A percentile compares a stretch with the other conserved stretches of the same genome.
Evolutionary conservation across 768 basidiomycete genomes (phyloP).

Genomic region (Pleurotus giganteus): DNA sequence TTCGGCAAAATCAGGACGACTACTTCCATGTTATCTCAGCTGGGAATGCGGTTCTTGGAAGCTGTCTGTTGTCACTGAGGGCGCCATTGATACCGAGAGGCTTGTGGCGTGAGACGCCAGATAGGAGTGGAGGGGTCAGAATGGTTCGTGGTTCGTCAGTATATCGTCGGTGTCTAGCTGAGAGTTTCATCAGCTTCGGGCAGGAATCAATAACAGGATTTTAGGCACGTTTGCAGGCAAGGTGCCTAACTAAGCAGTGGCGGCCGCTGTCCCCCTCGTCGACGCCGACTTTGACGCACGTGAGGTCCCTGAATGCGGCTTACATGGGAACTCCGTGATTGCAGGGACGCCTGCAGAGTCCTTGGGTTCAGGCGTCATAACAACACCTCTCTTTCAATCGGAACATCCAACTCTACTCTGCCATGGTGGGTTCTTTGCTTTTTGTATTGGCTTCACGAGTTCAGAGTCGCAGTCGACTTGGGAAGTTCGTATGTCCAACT

Average conservation of each 20-base stretch:
- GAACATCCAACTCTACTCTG: background rate
- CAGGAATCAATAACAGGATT: no score
- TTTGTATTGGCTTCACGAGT: background rate
- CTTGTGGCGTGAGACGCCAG: background rate
- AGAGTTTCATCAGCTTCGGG: no score
- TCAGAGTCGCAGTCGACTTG: conserved; percentile 38
- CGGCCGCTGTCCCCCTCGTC: no score
- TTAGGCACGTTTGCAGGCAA: no score
- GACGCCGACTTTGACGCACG: no score
- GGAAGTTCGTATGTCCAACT: conserved; percentile 88
- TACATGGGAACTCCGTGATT: no score
- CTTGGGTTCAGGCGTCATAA: no score
- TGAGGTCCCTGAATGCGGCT: no score
- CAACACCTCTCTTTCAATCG: background rate
- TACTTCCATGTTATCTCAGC: background rate
- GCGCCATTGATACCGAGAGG: background rate
- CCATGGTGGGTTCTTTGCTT: background rate
- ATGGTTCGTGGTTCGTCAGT: background rate
- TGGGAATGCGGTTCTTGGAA: background rate
- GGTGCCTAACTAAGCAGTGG: no score
- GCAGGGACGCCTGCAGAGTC: no score
- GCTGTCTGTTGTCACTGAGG: background rate
- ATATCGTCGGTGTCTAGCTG: background rate
- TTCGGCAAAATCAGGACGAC: background rate
- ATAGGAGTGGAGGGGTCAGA: background rate